Evolutionary conservation across 371 early-diverging fungal genomes (phyloP).

Genomic region (Choanephora cucurbitarum): DNA sequence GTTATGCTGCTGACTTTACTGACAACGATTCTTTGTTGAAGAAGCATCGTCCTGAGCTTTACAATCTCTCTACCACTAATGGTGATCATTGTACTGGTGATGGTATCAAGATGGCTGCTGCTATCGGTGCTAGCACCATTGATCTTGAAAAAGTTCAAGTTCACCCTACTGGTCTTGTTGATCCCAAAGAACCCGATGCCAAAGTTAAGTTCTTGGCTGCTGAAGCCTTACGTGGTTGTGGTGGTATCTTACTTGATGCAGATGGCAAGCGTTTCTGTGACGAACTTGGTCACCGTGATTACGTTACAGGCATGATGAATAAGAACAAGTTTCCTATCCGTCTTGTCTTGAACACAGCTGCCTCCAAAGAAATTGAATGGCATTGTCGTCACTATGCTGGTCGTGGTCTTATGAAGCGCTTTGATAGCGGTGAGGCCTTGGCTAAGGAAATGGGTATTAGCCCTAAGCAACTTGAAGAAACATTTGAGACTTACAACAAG

Average conservation of each 20-base stretch:
- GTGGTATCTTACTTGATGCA: conserved; percentile 84
- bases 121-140: conserved; percentile 82
- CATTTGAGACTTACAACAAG: conserved; percentile 81
- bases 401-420: conserved; percentile 86
- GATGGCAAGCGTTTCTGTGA: conserved; percentile 93
- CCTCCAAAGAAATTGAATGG: conserved; percentile 91
- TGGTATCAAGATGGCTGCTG: conserved; percentile 89
- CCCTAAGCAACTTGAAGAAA: conserved; percentile 66
- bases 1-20: conserved; percentile 81
- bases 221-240: conserved; percentile 96
- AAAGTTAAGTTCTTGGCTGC: conserved; percentile 91
- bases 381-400: conserved; percentile 93
- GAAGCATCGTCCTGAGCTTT: conserved; percentile 72
- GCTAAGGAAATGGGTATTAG: conserved; percentile 84
- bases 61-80: conserved; percentile 81
- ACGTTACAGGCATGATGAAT: conserved; percentile 84
- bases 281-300: conserved; percentile 90
- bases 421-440: conserved; percentile 71
- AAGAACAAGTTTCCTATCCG: conserved; percentile 86
- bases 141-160: conserved; percentile 97
- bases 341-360: conserved; percentile 82
- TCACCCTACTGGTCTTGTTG: conserved; percentile 96
- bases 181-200: conserved; percentile 87
- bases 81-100: conserved; percentile 96
- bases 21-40: conserved; percentile 61